Conservation (phyloP, 179 eudicot species). For the Pouteria campechiana region DNA sequence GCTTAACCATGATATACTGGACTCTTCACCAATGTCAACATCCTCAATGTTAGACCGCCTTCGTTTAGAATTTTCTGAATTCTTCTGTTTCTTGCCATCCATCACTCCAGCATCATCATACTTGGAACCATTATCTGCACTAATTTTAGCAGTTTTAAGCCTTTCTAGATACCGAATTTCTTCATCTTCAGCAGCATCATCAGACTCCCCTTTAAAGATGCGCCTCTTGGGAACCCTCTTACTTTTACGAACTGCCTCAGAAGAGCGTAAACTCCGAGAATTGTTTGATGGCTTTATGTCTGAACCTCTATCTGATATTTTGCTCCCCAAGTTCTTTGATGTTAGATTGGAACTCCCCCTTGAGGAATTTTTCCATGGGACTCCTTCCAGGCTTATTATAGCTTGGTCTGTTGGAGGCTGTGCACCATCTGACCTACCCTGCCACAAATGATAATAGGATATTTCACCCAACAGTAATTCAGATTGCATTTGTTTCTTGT, state of each 20-base stretch:
- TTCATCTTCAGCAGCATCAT: conserved; percentile 79
- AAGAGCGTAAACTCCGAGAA: too few relatives aligned
- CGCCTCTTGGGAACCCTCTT: conserved; percentile 70
- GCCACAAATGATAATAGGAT: too few relatives aligned
- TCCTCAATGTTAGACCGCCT: conserved; percentile 14
- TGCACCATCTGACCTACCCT: conserved; percentile 46
- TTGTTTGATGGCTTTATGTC: too few relatives aligned
- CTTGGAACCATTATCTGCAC: conserved; percentile 28
- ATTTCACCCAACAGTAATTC: too few relatives aligned
- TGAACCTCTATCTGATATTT: too few relatives aligned
- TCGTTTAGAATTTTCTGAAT: conserved; percentile 29
- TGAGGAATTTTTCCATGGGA: conserved; percentile 78
- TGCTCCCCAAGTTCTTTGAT: too few relatives aligned
- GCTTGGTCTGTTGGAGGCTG: conserved; percentile 25
- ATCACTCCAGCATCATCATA: conserved; percentile 47
- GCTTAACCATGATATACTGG: conserved; percentile 22
- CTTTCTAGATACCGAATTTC: conserved; percentile 89
- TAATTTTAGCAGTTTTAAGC: conserved; percentile 42
- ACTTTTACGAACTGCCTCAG: conserved; percentile 55
- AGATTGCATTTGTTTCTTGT: too few relatives aligned
- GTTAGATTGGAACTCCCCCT: conserved; percentile 38
- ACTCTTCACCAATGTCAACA: conserved; percentile 18
- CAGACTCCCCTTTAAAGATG: conserved; percentile 42
- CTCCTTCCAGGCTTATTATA: conserved; percentile 47
- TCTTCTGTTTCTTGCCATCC: conserved; percentile 39